Conservation (phyloP, 306 rosid species). For the Notholithocarpus densiflorus region DNA sequence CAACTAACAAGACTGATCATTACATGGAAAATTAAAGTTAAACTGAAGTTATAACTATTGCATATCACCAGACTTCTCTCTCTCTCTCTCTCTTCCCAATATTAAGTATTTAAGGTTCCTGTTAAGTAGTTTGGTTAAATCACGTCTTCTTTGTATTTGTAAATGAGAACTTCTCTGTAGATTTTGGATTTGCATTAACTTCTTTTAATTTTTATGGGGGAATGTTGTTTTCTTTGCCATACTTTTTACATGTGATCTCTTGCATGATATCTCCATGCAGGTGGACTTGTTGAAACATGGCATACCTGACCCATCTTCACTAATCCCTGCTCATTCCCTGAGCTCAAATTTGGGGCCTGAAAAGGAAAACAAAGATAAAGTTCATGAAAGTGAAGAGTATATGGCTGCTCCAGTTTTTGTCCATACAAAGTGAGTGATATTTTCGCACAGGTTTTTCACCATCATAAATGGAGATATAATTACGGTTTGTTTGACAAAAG, state of each 20-base stretch:
- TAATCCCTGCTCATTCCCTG: conserved; percentile 47
- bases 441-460: not conserved
- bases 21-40: not conserved
- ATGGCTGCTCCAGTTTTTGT: conserved; percentile 77
- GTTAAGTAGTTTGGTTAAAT: not conserved
- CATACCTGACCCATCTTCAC: conserved; percentile 69
- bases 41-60: not conserved
- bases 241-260: not conserved
- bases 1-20: not conserved
- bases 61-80: not conserved
- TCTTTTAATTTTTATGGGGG: not conserved
- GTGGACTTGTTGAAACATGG: conserved; percentile 88
- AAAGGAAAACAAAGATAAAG: conserved; percentile 44
- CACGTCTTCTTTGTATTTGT: not conserved
- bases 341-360: conserved; percentile 56
- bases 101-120: not conserved
- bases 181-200: not conserved
- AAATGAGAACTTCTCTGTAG: not conserved
- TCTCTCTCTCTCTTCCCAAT: too few relatives aligned
- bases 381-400: conserved; percentile 47
- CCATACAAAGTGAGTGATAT: conserved; percentile 66
- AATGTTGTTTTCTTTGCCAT: not conserved
- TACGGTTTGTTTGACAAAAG: not conserved
- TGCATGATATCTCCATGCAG: conserved; percentile 32
- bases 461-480: not conserved